Evolutionary conservation across 2,329 filamentous ascomycete genomes (phyloP).

Genomic region (Aureobasidium sp.): DNA sequence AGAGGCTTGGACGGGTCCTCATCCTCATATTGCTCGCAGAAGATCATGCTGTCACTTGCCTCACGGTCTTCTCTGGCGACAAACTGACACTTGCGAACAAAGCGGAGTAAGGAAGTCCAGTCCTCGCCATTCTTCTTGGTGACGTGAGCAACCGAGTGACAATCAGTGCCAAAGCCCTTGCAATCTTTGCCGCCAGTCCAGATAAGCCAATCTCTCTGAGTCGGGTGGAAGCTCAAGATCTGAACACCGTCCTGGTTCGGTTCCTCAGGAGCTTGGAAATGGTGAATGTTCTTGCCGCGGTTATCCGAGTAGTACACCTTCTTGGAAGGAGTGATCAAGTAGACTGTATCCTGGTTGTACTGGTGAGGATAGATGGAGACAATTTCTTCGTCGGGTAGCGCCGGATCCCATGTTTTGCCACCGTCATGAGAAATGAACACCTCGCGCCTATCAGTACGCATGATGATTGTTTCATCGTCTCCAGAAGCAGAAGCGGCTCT

Average conservation of each 20-base stretch:
- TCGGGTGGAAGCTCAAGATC: conserved; percentile 72
- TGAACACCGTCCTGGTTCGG: conserved; percentile 42
- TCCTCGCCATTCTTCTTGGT: conserved; percentile 67
- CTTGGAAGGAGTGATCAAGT: conserved; percentile 65
- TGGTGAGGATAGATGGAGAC: conserved; percentile 64
- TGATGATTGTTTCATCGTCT: conserved; percentile 64
- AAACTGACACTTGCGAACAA: conserved; percentile 78
- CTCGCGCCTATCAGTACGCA: conserved; percentile 49
- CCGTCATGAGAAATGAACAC: conserved; percentile 75
- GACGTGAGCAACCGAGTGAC: conserved; percentile 65
- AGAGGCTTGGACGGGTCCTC: conserved; percentile 53
- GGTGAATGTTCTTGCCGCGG: conserved; percentile 63
- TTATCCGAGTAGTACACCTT: conserved; percentile 74
- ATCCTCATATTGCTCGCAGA: conserved; percentile 55
- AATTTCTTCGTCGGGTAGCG: conserved; percentile 60
- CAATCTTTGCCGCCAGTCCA: conserved; percentile 73
- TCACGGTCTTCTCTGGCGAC: conserved; percentile 54
- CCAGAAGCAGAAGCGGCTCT: conserved; percentile 55
- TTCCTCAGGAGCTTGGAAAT: conserved; percentile 60
- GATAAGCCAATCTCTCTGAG: conserved; percentile 80
- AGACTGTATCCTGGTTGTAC: conserved; percentile 77
- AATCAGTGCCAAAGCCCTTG: conserved; percentile 46
- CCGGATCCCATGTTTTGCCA: conserved; percentile 70
- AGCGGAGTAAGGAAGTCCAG: conserved; percentile 68
- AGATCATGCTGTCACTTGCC: conserved; percentile 55